Evolutionary conservation across 805 yeast species (phyloP).

Genomic region (Kodamaea sagamina): DNA sequence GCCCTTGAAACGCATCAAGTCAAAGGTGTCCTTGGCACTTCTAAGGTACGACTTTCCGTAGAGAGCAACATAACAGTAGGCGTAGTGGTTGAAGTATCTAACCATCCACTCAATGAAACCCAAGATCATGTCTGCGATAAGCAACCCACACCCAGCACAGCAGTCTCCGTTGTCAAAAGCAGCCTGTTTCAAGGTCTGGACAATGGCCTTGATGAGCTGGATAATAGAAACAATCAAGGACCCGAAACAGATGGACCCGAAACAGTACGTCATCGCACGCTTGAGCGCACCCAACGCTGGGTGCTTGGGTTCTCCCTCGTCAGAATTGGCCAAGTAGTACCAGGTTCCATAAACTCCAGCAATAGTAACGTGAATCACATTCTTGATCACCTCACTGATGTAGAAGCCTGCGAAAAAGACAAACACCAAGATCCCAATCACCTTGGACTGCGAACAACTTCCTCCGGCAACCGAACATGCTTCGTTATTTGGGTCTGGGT

Average conservation of each 20-base stretch:
- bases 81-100: conserved; percentile 85
- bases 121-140: conserved; percentile 59
- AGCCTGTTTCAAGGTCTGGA: conserved; percentile 54
- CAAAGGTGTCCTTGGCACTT: conserved; percentile 83
- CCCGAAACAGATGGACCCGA: conserved; percentile 90
- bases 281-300: conserved; percentile 82
- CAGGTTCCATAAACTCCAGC: conserved; percentile 88
- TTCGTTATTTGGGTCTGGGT: conserved; percentile 52
- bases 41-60: conserved; percentile 78
- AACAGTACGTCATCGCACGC: conserved; percentile 80
- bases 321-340: conserved; percentile 78
- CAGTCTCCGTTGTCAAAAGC: conserved; percentile 54
- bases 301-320: conserved; percentile 73
- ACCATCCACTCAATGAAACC: conserved; percentile 76
- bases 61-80: conserved; percentile 82
- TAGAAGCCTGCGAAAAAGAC: conserved; percentile 82
- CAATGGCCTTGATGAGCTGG: conserved; percentile 60
- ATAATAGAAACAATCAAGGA: conserved; percentile 70
- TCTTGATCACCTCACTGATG: conserved; percentile 79
- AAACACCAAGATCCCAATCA: conserved; percentile 70
- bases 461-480: conserved; percentile 59
- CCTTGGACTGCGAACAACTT: conserved; percentile 53
- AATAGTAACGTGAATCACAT: conserved; percentile 76
- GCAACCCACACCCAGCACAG: conserved; percentile 52
- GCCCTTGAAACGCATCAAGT: conserved; percentile 75